These are phyloP conservation scores for Penicillium silybi DNA, from an alignment of 495 filamentous ascomycete genomes.

Conservation along the genomic window DNA sequence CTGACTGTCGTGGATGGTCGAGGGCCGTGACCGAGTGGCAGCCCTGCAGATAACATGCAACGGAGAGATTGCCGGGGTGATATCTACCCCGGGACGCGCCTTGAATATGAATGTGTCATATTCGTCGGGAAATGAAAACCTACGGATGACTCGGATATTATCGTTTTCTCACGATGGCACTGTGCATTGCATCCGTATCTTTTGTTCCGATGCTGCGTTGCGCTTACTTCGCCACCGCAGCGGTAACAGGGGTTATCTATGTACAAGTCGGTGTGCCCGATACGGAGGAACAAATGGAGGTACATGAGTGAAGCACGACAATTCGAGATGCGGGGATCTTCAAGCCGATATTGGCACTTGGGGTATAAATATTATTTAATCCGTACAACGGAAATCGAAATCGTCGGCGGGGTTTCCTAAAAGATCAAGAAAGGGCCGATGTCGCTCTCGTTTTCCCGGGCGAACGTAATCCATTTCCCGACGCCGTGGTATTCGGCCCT, in stretches of 20 bases:
- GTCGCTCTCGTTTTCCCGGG: neutral
- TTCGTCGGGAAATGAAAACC: neutral
- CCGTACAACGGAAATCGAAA: neutral
- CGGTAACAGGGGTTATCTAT: neutral
- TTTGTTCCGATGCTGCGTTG: neutral
- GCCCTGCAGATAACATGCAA: constrained; percentile 16
- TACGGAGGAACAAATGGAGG: neutral
- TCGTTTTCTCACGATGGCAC: neutral
- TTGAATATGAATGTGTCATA: too few relatives aligned
- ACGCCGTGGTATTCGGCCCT: neutral
- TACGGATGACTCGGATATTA: neutral
- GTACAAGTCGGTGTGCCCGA: neutral
- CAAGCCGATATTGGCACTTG: neutral
- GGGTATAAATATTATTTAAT: neutral
- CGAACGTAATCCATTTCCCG: constrained; percentile 1
- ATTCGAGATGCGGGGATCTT: neutral
- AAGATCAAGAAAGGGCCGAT: constrained; percentile 8
- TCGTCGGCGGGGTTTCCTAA: neutral
- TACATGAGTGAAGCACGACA: neutral
- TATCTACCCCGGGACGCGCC: too few relatives aligned
- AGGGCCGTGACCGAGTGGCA: neutral
- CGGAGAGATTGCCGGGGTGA: constrained; percentile 5
- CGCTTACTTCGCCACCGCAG: neutral
- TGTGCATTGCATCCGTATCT: neutral
- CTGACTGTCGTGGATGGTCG: neutral